These are phyloP conservation scores for Trichophyton simii DNA, from an alignment of 2,329 filamentous ascomycete species.

Conservation along the genomic window DNA sequence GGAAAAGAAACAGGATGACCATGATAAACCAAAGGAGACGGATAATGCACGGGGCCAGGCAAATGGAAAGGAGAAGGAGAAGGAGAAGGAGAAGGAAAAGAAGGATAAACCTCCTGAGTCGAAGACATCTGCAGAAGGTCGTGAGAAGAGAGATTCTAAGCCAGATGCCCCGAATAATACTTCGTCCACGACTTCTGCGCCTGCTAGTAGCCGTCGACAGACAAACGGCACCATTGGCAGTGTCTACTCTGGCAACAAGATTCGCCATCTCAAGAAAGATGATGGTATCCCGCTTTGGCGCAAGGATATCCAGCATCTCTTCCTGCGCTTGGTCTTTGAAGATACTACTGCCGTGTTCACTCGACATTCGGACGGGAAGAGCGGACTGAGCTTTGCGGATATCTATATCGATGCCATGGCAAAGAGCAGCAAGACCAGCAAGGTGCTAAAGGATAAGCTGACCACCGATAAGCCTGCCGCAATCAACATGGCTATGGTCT, in stretches of 20 bases:
- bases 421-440: conserved; percentile 96
- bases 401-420: conserved; percentile 99
- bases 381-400: conserved; percentile 70
- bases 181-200: conserved; percentile 13
- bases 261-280: conserved; percentile 54
- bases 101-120: background rate
- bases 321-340: conserved; percentile 50
- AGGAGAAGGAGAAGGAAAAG: too few species aligned
- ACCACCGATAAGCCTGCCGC: conserved; percentile 82
- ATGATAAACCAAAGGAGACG: too few species aligned
- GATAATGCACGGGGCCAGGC: background rate
- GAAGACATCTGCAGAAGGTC: background rate
- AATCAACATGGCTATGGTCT: conserved; percentile 99
- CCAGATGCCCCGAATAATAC: background rate
- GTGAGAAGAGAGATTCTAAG: background rate
- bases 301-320: conserved; percentile 55
- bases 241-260: conserved; percentile 56
- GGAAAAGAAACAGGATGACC: background rate
- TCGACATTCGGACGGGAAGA: conserved; percentile 73
- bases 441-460: conserved; percentile 93
- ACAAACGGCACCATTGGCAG: conserved; percentile 54
- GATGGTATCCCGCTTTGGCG: conserved; percentile 55
- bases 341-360: conserved; percentile 62
- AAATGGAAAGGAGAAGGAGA: too few species aligned
- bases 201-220: conserved; percentile 45